Conservation (phyloP, 2,329 filamentous ascomycete species). For the Colletotrichum paranaense region DNA sequence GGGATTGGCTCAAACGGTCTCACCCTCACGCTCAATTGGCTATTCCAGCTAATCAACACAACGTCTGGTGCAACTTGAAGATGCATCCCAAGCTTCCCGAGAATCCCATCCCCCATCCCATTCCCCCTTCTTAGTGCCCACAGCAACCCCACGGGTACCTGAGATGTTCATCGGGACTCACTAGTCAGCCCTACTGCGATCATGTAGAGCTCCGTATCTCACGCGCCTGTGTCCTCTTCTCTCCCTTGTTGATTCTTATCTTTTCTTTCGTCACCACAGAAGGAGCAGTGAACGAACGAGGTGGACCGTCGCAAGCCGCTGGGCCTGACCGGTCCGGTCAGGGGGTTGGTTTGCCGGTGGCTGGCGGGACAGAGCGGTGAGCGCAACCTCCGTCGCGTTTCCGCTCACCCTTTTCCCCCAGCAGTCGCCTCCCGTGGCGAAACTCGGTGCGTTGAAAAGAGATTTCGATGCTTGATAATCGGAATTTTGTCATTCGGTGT, state of each 20-base stretch:
- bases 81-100: slow-evolving; percentile 5
- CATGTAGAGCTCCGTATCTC: slow-evolving; percentile 33
- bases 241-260: neutral
- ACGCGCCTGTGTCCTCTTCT: neutral
- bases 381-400: neutral
- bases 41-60: neutral
- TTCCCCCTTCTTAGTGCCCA: slow-evolving; percentile 19
- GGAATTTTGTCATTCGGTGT: neutral
- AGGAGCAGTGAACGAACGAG: neutral
- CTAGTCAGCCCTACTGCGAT: slow-evolving; percentile 33
- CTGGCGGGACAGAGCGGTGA: neutral
- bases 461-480: neutral
- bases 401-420: too few relatives aligned
- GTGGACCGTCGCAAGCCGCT: neutral
- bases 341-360: neutral
- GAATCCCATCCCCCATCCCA: neutral
- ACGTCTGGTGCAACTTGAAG: slow-evolving; percentile 27
- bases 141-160: slow-evolving; percentile 33
- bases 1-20: slow-evolving; percentile 24
- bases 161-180: slow-evolving; percentile 28
- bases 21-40: slow-evolving; percentile 18
- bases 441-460: neutral
- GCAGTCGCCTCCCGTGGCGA: neutral
- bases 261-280: neutral
- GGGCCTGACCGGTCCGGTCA: neutral